A percentile compares a stretch with the other conserved stretches of the same genome.
Evolutionary conservation across 257 asterid genomes (phyloP).

Genomic region (Thymus quinquecostatus): DNA sequence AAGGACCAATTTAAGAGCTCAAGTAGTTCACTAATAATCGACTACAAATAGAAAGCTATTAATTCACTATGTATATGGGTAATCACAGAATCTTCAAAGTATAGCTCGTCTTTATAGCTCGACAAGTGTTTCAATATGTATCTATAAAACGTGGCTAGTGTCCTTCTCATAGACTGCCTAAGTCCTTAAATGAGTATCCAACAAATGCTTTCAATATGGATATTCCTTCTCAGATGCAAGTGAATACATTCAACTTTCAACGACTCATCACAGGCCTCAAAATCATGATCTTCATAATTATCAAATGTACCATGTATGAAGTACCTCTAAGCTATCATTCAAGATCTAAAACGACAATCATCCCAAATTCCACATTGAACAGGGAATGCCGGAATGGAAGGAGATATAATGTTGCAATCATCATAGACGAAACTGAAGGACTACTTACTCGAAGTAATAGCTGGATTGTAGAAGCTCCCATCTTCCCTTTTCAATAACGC

Average conservation of each 20-base stretch:
- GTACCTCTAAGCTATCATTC: not conserved
- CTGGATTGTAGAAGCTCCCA: constrained; percentile 75
- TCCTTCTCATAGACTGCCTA: not conserved
- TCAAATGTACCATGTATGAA: not conserved
- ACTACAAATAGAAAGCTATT: not conserved
- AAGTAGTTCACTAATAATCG: not conserved
- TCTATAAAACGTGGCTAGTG: not conserved
- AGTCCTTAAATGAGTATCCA: not conserved
- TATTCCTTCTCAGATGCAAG: not conserved
- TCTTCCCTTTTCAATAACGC: constrained; percentile 81
- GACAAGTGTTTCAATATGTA: not conserved
- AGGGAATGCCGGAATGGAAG: not conserved
- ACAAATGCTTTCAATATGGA: not conserved
- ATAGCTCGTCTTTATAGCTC: not conserved
- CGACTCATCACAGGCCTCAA: not conserved
- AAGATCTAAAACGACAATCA: constrained; percentile 8
- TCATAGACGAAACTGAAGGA: not conserved
- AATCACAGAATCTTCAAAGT: not conserved
- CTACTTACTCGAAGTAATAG: constrained; percentile 71
- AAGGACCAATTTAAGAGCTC: not conserved
- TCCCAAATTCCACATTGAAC: not conserved
- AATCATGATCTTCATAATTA: not conserved
- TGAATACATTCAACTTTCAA: not conserved
- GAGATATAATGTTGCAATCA: not conserved
- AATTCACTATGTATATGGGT: not conserved